Evolutionary conservation across 2,329 filamentous ascomycete species (phyloP).

Genomic region (Claviceps humidiphila): DNA sequence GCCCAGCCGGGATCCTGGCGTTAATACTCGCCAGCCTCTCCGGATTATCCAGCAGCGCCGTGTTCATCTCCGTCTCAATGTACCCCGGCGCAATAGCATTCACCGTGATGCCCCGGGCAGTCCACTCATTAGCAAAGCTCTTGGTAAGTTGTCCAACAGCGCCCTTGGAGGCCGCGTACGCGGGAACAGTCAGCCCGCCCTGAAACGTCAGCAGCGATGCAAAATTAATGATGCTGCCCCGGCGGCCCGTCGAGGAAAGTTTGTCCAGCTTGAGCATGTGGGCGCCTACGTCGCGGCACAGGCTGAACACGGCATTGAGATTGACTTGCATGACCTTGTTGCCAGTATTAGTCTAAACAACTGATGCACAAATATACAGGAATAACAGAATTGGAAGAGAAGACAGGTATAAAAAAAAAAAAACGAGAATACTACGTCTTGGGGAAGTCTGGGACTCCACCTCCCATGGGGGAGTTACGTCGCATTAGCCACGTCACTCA

Average conservation of each 20-base stretch:
- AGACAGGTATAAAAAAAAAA: background rate
- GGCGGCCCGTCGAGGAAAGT: constrained; percentile 35
- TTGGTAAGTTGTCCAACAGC: constrained; percentile 78
- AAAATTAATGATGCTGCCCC: constrained; percentile 71
- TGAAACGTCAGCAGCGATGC: constrained; percentile 72
- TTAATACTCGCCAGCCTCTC: constrained; percentile 60
- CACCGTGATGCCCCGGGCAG: constrained; percentile 62
- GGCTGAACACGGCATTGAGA: constrained; percentile 65
- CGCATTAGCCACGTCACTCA: too few species aligned
- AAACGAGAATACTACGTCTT: background rate
- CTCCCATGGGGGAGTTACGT: too few species aligned
- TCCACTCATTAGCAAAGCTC: constrained; percentile 78
- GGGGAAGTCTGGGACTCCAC: background rate
- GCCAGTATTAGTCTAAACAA: too few species aligned
- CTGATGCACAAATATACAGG: too few species aligned
- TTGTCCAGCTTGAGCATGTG: constrained; percentile 54
- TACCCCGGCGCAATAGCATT: constrained; percentile 87
- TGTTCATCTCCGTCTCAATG: constrained; percentile 91
- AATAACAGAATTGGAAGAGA: too few species aligned
- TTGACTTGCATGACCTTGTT: constrained; percentile 71
- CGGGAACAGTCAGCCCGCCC: constrained; percentile 76
- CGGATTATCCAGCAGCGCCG: constrained; percentile 60
- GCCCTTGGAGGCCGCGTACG: constrained; percentile 77
- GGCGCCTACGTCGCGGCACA: constrained; percentile 63
- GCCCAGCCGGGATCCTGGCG: constrained; percentile 66